These are phyloP conservation scores for Amanita molliuscula DNA, from an alignment of 768 basidiomycete species.

Conservation along the genomic window DNA sequence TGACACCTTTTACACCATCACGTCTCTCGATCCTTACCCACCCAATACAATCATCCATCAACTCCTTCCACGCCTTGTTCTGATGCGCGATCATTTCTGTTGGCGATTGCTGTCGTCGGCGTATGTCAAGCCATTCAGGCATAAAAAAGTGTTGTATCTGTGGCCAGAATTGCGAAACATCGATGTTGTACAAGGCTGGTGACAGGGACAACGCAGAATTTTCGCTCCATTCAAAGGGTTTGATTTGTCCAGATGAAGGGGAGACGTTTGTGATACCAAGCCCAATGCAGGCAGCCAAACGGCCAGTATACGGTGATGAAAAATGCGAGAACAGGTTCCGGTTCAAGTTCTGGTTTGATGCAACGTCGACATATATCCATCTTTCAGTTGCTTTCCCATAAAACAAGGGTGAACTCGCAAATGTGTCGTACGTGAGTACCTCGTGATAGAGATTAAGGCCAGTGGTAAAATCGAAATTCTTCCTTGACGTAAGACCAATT, in stretches of 20 bases:
- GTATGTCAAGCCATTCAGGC: conserved; percentile 55
- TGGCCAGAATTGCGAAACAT: conserved; percentile 20
- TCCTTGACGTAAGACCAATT: conserved; percentile 50
- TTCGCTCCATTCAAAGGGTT: conserved; percentile 25
- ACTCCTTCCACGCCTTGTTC: conserved; percentile 42
- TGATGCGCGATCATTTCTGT: conserved; percentile 40
- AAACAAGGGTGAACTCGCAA: conserved; percentile 22
- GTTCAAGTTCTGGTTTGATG: conserved; percentile 47
- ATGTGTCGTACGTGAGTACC: conserved; percentile 43
- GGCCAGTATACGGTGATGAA: conserved; percentile 22
- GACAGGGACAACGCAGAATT: conserved; percentile 16
- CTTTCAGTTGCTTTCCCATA: conserved; percentile 18
- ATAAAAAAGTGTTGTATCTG: conserved; percentile 51
- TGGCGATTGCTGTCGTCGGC: conserved; percentile 35
- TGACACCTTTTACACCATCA: conserved; percentile 36
- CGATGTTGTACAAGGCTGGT: conserved; percentile 7
- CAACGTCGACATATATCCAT: conserved; percentile 58
- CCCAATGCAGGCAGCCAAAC: conserved; percentile 30
- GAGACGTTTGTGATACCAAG: conserved; percentile 50
- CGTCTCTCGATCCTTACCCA: conserved; percentile 49
- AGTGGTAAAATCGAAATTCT: conserved; percentile 46
- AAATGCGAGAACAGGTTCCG: conserved; percentile 31
- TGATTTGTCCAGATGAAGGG: conserved; percentile 27
- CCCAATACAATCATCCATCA: conserved; percentile 42
- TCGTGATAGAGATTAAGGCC: conserved; percentile 45